phyloP scores from a whole-genome alignment of 2,329 filamentous ascomycete genomes.

The Hypoxylon sp. region DNA sequence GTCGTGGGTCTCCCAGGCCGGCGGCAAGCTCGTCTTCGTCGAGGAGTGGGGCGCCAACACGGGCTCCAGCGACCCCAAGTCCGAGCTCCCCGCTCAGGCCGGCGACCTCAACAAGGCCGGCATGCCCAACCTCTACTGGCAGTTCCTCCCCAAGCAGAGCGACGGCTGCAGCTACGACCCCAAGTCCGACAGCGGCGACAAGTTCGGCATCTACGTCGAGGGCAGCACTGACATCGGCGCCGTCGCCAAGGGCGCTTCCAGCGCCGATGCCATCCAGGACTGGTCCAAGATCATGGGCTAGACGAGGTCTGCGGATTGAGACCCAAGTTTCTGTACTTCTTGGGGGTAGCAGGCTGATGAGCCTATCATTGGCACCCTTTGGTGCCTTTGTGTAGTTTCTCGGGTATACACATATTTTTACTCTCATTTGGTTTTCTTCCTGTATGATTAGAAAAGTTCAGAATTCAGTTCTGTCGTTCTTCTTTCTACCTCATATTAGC shows the following conservation, averaged over 20 bases:
- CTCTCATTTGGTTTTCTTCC: neutral
- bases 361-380: neutral
- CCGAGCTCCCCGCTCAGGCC: conserved; percentile 41
- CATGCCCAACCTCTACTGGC: conserved; percentile 46
- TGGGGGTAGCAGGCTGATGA: neutral
- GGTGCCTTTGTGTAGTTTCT: neutral
- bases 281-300: conserved; percentile 17
- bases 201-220: conserved; percentile 38
- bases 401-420: neutral
- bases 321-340: neutral
- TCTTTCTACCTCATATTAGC: too few species aligned
- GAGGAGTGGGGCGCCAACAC: conserved; percentile 55
- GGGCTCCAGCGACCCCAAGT: conserved; percentile 49
- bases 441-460: too few species aligned
- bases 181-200: conserved; percentile 31
- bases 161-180: conserved; percentile 37
- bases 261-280: conserved; percentile 30
- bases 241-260: conserved; percentile 29
- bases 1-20: conserved; percentile 37
- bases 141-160: conserved; percentile 40
- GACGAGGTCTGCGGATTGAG: too few species aligned
- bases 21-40: conserved; percentile 44
- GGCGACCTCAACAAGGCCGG: conserved; percentile 43
- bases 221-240: conserved; percentile 27
- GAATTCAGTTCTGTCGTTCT: too few species aligned